A percentile compares a stretch with the other conserved stretches of the same genome.
Conservation (phyloP, 2,329 filamentous ascomycete species). For the Aspergillus sp. region DNA sequence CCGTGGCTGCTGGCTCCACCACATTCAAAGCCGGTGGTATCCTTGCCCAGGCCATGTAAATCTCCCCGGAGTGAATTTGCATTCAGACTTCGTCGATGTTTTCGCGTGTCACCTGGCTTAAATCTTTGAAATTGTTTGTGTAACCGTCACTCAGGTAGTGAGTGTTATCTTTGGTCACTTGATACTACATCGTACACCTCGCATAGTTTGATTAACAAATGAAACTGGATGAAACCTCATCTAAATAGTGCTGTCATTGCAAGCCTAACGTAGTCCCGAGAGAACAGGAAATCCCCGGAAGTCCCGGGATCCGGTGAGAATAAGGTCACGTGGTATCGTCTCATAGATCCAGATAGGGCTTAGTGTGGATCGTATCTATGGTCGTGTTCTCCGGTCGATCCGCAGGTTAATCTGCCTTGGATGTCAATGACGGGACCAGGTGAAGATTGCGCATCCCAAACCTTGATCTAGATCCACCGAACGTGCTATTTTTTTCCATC, state of each 20-base stretch:
- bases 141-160: slow-evolving; percentile 4
- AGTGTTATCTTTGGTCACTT: slow-evolving; percentile 11
- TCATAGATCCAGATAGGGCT: neutral
- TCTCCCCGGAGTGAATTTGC: neutral
- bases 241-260: neutral
- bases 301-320: neutral
- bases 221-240: neutral
- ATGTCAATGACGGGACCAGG: neutral
- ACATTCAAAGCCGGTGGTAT: slow-evolving; percentile 12
- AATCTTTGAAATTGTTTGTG: slow-evolving; percentile 4
- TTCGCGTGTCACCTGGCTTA: slow-evolving; percentile 1
- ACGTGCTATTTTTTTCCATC: neutral
- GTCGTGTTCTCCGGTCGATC: neutral
- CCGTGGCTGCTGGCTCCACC: neutral
- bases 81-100: neutral
- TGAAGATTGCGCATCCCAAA: neutral
- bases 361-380: neutral
- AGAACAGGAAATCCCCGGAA: neutral
- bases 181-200: slow-evolving; percentile 3
- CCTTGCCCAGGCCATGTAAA: slow-evolving; percentile 13
- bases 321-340: neutral
- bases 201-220: slow-evolving; percentile 1
- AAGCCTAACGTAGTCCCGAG: neutral
- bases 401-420: neutral
- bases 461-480: neutral